Evolutionary conservation across 1,284 basidiomycete genomes (phyloP).

Genomic region (Puccinia horiana): DNA sequence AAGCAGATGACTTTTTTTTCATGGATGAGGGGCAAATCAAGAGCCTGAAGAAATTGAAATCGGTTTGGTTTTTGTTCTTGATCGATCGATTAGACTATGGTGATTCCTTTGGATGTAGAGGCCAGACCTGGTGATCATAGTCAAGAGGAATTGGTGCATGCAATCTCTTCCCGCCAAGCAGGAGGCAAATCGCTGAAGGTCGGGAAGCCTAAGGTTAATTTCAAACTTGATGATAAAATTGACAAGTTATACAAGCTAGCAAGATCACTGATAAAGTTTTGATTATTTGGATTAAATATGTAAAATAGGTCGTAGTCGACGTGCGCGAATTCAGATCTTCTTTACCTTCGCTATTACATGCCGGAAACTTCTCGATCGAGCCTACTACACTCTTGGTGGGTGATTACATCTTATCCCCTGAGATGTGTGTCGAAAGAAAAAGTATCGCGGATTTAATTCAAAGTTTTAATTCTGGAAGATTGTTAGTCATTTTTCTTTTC

Average conservation of each 20-base stretch:
- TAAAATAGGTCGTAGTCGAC: slow-evolving; percentile 73
- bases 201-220: slow-evolving; percentile 68
- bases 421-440: slow-evolving; percentile 95
- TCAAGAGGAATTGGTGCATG: slow-evolving; percentile 68
- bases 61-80: background rate
- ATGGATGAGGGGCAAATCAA: background rate
- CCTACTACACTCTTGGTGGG: slow-evolving; percentile 91
- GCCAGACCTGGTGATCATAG: slow-evolving; percentile 61
- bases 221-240: background rate
- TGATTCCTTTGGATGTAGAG: slow-evolving; percentile 82
- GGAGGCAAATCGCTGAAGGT: slow-evolving; percentile 69
- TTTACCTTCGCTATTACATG: slow-evolving; percentile 85
- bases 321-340: slow-evolving; percentile 94
- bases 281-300: background rate
- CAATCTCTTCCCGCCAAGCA: slow-evolving; percentile 85
- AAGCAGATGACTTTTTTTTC: background rate
- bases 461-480: slow-evolving; percentile 86
- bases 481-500: slow-evolving; percentile 58
- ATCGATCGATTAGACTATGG: slow-evolving; percentile 68
- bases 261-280: too few species aligned
- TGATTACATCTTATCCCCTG: slow-evolving; percentile 91
- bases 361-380: slow-evolving; percentile 74
- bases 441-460: slow-evolving; percentile 85
- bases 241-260: too few species aligned
- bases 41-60: background rate